Evolutionary conservation across 352 stramenopile species (phyloP), one percentile per base, ranked within the genome.

Genomic region (Globisporangium cystogenes): DNA sequence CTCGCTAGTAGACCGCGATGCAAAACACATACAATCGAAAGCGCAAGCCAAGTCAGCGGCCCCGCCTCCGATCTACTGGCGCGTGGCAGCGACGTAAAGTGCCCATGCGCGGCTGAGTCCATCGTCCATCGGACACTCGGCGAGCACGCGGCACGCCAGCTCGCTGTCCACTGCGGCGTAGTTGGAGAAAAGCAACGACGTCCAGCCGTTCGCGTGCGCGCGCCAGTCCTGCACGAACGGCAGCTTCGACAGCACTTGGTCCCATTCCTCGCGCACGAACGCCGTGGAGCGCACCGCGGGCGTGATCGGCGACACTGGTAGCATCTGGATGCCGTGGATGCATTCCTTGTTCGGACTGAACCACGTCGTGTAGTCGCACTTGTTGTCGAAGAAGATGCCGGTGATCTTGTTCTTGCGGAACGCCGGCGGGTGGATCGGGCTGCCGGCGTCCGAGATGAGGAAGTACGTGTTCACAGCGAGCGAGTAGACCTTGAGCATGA

Each of bases 291-390:
- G 73, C 2, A 77, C 68, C 16, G 68, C 59, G 47, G 72, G 62
- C 16, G 74, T 60, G 47, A 86, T 74, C 7, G 77, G 73, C 33
- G 76, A 84, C 26, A 88, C 64, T 0, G 77, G 77, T 6, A 88
- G 61, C 77, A 88, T 88, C 65, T 88, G 77, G 52, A 88, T 88
- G 48, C 77, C 77, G 60, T 88, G 77, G 45, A 88, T 88, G 59
- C 77, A 88, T 29, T 87, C 69, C 59, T 82, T 82, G 48, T 82
- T 76, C 6, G 77, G 68, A 35, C 73, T 87, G 59, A 88, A 88
- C 77, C 77, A 88, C 39, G 77, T 88, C 14, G 77, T 55, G 60
- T 86, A 88, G 60, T 88, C 77, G 42, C 66, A 81, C 48, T 88
- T 88, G 68, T 87, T 87, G 58, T 87, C 77, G 53, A 88, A 88